These are phyloP conservation scores for Paratinospora sagittata DNA, from an alignment of 164 flowering plant species.

Conservation along the genomic window DNA sequence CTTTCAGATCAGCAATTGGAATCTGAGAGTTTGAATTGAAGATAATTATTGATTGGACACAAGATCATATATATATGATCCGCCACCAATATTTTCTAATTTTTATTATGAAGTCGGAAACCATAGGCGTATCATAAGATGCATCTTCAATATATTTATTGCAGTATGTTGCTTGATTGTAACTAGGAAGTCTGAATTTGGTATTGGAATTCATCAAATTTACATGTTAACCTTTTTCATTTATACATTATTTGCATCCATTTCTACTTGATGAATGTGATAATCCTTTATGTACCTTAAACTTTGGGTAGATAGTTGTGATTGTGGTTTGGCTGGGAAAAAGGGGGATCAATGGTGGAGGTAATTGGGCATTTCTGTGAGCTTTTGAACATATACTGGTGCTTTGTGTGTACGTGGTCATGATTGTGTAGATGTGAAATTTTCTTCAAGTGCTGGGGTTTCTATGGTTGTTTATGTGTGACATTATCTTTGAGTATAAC, in stretches of 20 bases:
- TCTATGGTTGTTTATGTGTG: background rate
- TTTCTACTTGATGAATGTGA: background rate
- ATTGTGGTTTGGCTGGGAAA: background rate
- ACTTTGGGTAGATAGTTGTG: background rate
- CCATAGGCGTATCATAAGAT: background rate
- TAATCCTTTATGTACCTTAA: background rate
- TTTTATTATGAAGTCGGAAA: background rate
- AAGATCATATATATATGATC: too few relatives aligned
- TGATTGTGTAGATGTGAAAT: background rate
- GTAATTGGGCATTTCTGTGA: background rate
- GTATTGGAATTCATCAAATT: background rate
- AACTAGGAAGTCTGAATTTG: background rate
- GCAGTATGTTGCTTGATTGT: background rate
- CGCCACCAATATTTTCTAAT: too few relatives aligned
- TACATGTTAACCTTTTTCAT: background rate
- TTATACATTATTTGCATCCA: background rate
- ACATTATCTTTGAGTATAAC: slow-evolving; percentile 1
- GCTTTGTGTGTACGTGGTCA: background rate
- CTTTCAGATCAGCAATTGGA: too few relatives aligned
- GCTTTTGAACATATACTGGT: background rate
- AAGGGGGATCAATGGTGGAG: background rate
- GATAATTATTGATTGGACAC: too few relatives aligned
- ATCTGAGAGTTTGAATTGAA: too few relatives aligned
- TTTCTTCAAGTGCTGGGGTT: background rate
- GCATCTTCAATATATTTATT: background rate